Base-by-base conservation (phyloP, 495 filamentous ascomycete genomes). In the Ascodesmis nigricans region DNA sequence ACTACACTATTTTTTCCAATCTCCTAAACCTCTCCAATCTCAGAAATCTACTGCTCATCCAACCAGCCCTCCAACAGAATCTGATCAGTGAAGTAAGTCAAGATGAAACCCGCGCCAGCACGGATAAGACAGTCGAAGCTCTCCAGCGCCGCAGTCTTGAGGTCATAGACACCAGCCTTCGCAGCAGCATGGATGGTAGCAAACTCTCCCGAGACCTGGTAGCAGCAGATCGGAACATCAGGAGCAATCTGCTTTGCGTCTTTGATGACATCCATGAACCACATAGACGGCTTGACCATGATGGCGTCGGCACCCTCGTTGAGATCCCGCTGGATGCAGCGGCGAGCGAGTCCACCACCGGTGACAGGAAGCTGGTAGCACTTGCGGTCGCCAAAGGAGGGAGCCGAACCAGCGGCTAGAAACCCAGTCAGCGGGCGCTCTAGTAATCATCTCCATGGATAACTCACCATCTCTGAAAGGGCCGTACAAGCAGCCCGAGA, bases 161-260 rank as follows among this genome's bases (percentile, higher is more conserved):
- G 59, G 54, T 91, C 83, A 52, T 95, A 97, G n/a, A 97, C 87
- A 0, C 87, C 87, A 6, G 87, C 83, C 55, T 90, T 87, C 14
- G 90, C 87, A 22, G 65, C 87, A 2, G 87, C 87, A 50, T 91
- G 80, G 30, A 97, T 91, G 90, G 95, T 97, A 25, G 87, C 83
- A 54, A 73, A 97, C 58, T 97, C 87, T 38, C 87, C 87, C 52
- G 75, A 82, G 30, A 97, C 87, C 53, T 97, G 87, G 51, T 97
- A 97, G 14, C 87, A 83, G 2, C 83, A 82, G 33, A 97, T 60
- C 10, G 87, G 87, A 49, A 95, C 60, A 56, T 93, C 78, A 42
- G 69, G 70, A 14, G 80, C 83, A 34, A 93, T 64, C 31, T 93
- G 78, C 60, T 87, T 91, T 19, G 87, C 90, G 55, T 95, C 87